These are phyloP conservation scores for Cenchrus fungigraminus DNA, from an alignment of 176 grass and related monocot genomes.

Conservation along the genomic window DNA sequence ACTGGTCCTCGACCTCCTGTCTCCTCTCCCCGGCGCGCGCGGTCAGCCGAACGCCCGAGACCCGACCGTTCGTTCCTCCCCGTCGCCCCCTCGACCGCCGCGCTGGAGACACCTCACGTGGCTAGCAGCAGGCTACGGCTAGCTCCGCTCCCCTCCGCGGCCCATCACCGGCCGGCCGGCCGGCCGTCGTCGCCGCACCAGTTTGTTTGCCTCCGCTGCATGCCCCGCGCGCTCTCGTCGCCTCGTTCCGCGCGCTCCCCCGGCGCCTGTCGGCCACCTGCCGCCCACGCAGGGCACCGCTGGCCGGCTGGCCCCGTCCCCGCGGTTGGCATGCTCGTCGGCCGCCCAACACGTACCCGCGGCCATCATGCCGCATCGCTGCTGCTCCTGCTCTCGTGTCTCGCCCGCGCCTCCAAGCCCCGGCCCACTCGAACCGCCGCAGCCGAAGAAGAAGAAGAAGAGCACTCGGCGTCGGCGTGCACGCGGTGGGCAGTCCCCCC, in stretches of 20 bases:
- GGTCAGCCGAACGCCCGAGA: background rate
- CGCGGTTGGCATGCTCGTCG: conserved; percentile 38
- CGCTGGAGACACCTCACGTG: conserved; percentile 43
- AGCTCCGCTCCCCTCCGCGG: background rate
- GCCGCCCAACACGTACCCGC: conserved; percentile 32
- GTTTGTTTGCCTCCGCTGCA: background rate
- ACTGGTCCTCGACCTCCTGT: too few relatives aligned
- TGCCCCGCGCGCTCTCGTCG: background rate
- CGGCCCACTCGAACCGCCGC: conserved; percentile 4
- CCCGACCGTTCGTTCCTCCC: background rate
- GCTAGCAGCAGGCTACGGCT: background rate
- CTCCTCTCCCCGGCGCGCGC: background rate
- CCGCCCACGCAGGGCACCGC: conserved; percentile 48
- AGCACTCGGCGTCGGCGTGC: background rate
- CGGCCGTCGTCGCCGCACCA: conserved; percentile 14
- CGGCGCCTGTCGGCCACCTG: conserved; percentile 56
- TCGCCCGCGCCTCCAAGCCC: too few relatives aligned
- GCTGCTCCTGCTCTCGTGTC: background rate
- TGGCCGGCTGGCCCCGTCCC: conserved; percentile 29
- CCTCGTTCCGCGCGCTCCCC: conserved; percentile 25
- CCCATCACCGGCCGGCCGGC: background rate
- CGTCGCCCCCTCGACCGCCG: background rate
- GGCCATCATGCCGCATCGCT: conserved; percentile 27
- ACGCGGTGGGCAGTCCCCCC: too few relatives aligned
- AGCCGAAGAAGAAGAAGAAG: background rate